Conservation (phyloP, 306 rosid species). For the Potentilla sterilis region DNA sequence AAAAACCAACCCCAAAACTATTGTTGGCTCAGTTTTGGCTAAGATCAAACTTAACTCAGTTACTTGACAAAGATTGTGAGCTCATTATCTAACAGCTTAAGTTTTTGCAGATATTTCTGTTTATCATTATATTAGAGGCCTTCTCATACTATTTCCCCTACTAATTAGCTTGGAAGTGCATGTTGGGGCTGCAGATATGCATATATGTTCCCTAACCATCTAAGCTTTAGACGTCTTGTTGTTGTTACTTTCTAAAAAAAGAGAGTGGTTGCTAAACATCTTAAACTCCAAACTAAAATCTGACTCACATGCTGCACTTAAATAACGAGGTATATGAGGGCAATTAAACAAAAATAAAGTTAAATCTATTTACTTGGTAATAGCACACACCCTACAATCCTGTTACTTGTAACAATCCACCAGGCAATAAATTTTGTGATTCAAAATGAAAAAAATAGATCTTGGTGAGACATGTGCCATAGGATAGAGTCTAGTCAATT, state of each 20-base stretch:
- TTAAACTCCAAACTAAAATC: no score
- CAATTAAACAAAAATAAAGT: background rate
- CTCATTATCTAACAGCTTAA: background rate
- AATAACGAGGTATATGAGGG: background rate
- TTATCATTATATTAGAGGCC: background rate
- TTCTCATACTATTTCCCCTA: background rate
- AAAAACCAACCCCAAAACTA: background rate
- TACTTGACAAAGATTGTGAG: background rate
- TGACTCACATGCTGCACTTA: background rate
- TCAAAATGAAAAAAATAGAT: constrained; percentile 11
- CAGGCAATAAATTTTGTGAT: background rate
- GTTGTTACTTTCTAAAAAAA: background rate
- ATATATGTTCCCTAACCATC: background rate
- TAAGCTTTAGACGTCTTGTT: no score
- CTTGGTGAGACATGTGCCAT: constrained; percentile 13
- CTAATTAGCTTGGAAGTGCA: background rate
- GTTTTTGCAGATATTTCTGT: background rate
- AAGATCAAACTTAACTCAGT: background rate
- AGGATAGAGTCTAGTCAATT: constrained; percentile 14
- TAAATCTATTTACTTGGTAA: background rate
- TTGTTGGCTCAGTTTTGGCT: background rate
- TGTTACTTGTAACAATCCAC: background rate
- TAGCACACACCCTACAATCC: background rate
- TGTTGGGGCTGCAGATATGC: background rate
- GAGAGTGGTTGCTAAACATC: background rate